Base-by-base conservation (phyloP, 768 basidiomycete species). In the Leccinellum luteum region DNA sequence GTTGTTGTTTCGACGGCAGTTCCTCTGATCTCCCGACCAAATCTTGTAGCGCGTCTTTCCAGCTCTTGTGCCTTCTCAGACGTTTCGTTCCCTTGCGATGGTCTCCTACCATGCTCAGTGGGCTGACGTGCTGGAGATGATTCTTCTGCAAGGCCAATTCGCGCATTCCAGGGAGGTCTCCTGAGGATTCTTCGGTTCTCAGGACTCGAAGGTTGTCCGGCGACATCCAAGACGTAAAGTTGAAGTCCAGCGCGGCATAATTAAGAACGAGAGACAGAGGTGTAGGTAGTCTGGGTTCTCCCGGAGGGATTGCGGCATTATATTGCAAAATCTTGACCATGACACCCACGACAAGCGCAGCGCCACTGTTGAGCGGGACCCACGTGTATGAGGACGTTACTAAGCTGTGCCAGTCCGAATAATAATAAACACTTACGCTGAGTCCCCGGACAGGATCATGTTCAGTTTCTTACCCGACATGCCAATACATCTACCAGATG, bases 151-250 rank as follows among this genome's bases (percentile, higher is more conserved):
- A 82, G 9, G 84, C 87, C 38, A 88, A 66, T 58, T 85, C 86
- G 47, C 76, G 80, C 59, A 95, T 74, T 1, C 87, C 87, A 27
- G 89, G 83, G 14, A 98, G 77, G 70, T 91, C 83, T 0, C 89
- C 85, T 14, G 89, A 86, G 1, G 93, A 94, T 67, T 93, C 91
- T 70, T 98, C 95, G 3, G 89, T 84, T 53, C 89, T 84, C 14
- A 98, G 78, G 28, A 96, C 89, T 5, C 84, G 86, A 55, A 98
- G 78, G 70, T 98, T 86, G 19, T 82, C 82, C 9, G 86, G 85
- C 0, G 90, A 82, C 92, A 94, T 94, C 96, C 96, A 98, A 21
- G 94, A 96, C 0, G 93, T 94, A 67, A 96, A 98, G 71, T 98
- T 98, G 77, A 99, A 98, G 72, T 98, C 95, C 47, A 98, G 81